Conservation (phyloP, 495 filamentous ascomycete genomes). For the Xylaria bambusicola region DNA sequence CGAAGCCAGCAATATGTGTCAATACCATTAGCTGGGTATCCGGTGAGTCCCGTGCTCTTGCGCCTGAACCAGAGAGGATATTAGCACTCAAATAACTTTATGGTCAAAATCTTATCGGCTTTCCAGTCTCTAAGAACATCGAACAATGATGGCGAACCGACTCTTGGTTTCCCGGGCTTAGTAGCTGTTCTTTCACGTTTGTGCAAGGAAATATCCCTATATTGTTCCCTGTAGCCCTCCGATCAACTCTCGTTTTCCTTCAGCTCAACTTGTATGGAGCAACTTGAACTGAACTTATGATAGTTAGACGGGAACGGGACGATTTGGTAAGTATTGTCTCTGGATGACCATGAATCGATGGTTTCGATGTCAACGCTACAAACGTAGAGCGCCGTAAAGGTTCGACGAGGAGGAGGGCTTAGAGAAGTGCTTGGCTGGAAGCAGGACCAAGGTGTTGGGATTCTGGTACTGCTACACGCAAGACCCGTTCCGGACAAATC, state of each 20-base stretch:
- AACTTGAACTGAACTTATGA: background rate
- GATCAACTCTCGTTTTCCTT: background rate
- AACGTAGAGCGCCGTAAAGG: background rate
- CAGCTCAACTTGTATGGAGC: background rate
- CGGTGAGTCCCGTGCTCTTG: background rate
- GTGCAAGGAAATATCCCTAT: background rate
- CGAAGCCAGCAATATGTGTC: slow-evolving; percentile 1
- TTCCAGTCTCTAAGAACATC: background rate
- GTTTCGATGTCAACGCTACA: background rate
- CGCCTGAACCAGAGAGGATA: background rate
- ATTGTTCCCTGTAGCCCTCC: background rate
- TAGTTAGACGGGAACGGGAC: background rate
- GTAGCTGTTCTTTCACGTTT: background rate
- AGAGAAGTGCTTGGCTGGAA: background rate
- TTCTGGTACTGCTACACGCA: slow-evolving; percentile 3
- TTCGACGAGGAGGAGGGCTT: slow-evolving; percentile 5
- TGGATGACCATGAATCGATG: background rate
- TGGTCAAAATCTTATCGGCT: background rate
- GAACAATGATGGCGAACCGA: background rate
- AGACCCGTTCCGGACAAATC: background rate
- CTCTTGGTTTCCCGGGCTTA: background rate
- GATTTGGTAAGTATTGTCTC: slow-evolving; percentile 5
- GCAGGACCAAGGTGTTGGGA: slow-evolving; percentile 2
- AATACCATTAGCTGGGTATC: background rate
- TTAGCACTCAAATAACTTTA: slow-evolving; percentile 2